Percentiles rank a stretch among this genome's conserved stretches.
These are phyloP conservation scores for Trichoderma breve DNA, from an alignment of 2,329 filamentous ascomycete genomes.

Conservation along the genomic window DNA sequence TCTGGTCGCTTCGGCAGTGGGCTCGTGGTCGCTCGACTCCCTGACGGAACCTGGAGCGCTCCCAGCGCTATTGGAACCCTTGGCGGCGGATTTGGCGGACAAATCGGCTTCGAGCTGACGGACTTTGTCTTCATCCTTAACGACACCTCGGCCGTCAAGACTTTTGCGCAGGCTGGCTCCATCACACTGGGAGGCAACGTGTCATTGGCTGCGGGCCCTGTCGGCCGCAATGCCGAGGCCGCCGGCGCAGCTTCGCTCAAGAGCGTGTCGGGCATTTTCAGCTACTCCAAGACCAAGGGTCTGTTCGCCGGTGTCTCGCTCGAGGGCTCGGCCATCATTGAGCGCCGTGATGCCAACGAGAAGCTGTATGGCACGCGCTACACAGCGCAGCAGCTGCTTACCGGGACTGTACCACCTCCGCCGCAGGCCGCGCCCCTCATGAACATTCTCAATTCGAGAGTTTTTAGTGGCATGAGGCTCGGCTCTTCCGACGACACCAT, in stretches of 20 bases:
- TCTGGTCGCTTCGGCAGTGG: constrained; percentile 80
- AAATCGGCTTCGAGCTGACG: constrained; percentile 84
- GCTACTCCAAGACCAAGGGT: constrained; percentile 97
- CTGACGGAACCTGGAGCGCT: constrained; percentile 77
- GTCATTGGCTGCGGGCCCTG: constrained; percentile 87
- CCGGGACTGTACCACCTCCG: constrained; percentile 73
- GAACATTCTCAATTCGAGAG: constrained; percentile 77
- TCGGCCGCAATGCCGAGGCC: constrained; percentile 93
- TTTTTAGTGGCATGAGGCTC: constrained; percentile 68
- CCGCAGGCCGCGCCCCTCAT: constrained; percentile 81
- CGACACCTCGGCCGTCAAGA: constrained; percentile 82
- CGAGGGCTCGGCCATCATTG: constrained; percentile 89
- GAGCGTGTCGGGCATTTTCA: constrained; percentile 88
- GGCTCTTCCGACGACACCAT: constrained; percentile 58
- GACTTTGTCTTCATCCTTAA: constrained; percentile 99
- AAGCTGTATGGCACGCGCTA: constrained; percentile 86
- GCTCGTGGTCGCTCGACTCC: constrained; percentile 74
- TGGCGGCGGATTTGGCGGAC: constrained; percentile 79
- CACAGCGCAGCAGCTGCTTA: constrained; percentile 78
- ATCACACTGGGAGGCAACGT: constrained; percentile 95
- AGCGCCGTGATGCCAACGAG: constrained; percentile 94
- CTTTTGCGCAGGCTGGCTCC: constrained; percentile 88
- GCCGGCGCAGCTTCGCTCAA: constrained; percentile 89
- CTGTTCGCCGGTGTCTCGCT: constrained; percentile 93
- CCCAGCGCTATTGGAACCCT: constrained; percentile 78